Percentiles rank a stretch among this genome's conserved stretches.
phyloP scores from a whole-genome alignment of 2,329 filamentous ascomycete genomes.

The Teratosphaeria epicoccoides region DNA sequence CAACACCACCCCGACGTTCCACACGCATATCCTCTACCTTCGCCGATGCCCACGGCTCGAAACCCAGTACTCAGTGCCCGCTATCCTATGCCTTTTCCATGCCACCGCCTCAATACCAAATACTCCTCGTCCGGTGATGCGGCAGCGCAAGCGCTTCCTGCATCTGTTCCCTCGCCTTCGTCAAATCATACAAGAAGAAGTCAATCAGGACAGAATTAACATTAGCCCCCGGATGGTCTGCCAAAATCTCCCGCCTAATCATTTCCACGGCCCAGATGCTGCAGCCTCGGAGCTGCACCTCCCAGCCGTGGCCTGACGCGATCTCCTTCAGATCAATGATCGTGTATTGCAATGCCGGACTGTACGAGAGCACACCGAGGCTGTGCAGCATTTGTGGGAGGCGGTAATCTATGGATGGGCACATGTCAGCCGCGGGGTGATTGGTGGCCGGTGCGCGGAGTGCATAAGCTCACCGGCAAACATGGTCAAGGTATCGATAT shows the following conservation, averaged over 20 bases:
- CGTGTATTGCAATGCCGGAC: constrained; percentile 62
- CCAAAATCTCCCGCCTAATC: constrained; percentile 68
- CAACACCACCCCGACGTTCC: too few species aligned
- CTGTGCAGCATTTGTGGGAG: constrained; percentile 86
- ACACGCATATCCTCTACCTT: too few species aligned
- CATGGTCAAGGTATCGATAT: constrained; percentile 95
- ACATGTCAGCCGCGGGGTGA: neutral
- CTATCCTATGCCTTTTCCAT: too few species aligned
- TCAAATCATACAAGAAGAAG: constrained; percentile 92
- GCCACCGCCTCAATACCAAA: constrained; percentile 64
- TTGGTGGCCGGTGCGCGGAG: neutral
- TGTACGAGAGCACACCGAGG: constrained; percentile 73
- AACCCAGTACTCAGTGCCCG: too few species aligned
- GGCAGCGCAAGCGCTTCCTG: constrained; percentile 41
- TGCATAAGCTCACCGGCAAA: constrained; percentile 55
- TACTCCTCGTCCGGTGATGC: constrained; percentile 83
- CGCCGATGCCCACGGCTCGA: too few species aligned
- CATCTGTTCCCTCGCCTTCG: constrained; percentile 66
- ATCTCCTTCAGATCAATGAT: constrained; percentile 57
- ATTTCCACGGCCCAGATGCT: constrained; percentile 92
- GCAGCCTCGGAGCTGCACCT: constrained; percentile 80
- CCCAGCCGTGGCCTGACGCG: constrained; percentile 63
- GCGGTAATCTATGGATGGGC: constrained; percentile 58
- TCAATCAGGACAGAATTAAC: constrained; percentile 89
- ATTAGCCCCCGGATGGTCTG: constrained; percentile 56